Evolutionary conservation across 2,329 filamentous ascomycete species (phyloP), one percentile per base, ranked within the genome.

Genomic region (Verruconis gallopava): DNA sequence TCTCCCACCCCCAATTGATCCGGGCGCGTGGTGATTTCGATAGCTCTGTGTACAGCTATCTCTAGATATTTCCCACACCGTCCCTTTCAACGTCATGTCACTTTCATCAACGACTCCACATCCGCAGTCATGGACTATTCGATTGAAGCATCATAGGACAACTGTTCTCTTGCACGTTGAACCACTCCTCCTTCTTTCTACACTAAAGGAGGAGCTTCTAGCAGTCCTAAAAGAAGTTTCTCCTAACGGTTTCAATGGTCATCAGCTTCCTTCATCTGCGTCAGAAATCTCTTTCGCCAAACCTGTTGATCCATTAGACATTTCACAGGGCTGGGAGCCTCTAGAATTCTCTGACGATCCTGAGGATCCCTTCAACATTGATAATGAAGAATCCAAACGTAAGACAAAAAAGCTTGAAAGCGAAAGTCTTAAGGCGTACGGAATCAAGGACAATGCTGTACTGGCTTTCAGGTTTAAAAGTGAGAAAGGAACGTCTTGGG

Each of bases 121-220:
- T 53, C 58, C 47, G 17, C 21, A 40, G 5, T 40, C n/a, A 11
- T 44, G 37, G 37, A 68, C 64, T 1, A 57, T 70, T 21, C 64
- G 65, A 44, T 60, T 69, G 50, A 70, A 69, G 49, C 53, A 62
- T 41, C 53, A 60, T 51, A 62, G 59, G 37, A 65, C 59, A 21
- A 69, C 67, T 22, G 51, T 69, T 46, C 51, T 69, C 33, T 58
- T 71, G 0, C 63, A 69, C 53, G 53, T 60, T 49, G 59, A 66
- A 40, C 64, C 64, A 0, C 55, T 67, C 4, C 51, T 60, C 42
- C 55, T 58, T 38, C 59, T 69, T 42, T 34, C 49, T 12, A 51
- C 53, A 1, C 52, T 70, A 17, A 66, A 67, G 48, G 33, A 53
- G 4, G 52, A 60, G 20, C 63, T 71, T 9, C 56, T 64, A 42